These are phyloP conservation scores for Vanderwaltozyma verrucispora DNA, from an alignment of 805 yeast genomes.

Conservation along the genomic window DNA sequence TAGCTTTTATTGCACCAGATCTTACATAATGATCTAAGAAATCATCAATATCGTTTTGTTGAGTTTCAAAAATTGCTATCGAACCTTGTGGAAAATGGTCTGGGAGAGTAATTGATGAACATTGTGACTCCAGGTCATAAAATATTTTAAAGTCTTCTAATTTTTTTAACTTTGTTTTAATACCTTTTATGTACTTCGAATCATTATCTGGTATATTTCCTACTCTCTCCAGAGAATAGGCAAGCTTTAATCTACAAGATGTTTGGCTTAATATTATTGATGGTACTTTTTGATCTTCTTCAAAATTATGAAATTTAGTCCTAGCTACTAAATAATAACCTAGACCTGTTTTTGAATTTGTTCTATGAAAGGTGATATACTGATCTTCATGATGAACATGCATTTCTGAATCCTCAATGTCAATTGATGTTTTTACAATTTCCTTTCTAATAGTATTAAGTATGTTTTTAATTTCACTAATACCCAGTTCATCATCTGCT, in stretches of 20 bases:
- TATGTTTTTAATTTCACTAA: conserved; percentile 57
- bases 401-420: conserved; percentile 67
- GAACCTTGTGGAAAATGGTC: conserved; percentile 78
- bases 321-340: conserved; percentile 88
- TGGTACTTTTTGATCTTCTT: conserved; percentile 41
- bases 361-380: conserved; percentile 80
- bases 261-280: conserved; percentile 56
- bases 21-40: conserved; percentile 57
- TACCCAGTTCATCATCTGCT: conserved; percentile 45
- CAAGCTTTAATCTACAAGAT: conserved; percentile 43
- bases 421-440: conserved; percentile 40
- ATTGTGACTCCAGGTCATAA: conserved; percentile 31
- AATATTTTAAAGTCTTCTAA: conserved; percentile 42
- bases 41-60: conserved; percentile 53
- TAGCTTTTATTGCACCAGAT: conserved; percentile 68
- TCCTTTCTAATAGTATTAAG: conserved; percentile 48
- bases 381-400: conserved; percentile 92
- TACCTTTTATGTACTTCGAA: conserved; percentile 40
- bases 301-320: conserved; percentile 51
- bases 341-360: conserved; percentile 70
- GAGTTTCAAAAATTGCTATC: conserved; percentile 71
- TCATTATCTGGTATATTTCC: conserved; percentile 38
- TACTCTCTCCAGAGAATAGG: conserved; percentile 42
- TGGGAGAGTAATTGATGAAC: conserved; percentile 49
- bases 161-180: conserved; percentile 52